Conservation (phyloP, 2,329 filamentous ascomycete species). For the Chrysoporthe deuterocubensis region DNA sequence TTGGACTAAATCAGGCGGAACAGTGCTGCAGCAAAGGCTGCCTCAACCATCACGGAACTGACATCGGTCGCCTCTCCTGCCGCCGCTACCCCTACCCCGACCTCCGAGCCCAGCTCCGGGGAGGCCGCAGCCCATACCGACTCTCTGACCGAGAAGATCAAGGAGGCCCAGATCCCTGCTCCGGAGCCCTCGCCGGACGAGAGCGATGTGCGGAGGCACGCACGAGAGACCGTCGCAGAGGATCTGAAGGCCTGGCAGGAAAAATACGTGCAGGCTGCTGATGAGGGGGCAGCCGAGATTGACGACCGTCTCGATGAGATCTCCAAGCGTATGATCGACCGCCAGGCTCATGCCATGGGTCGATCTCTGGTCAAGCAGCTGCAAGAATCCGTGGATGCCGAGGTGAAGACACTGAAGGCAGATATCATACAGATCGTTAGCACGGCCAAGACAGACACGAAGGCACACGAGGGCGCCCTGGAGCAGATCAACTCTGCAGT, state of each 20-base stretch:
- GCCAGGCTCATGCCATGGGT: slow-evolving; percentile 68
- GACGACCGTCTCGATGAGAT: slow-evolving; percentile 69
- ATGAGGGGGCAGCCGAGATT: slow-evolving; percentile 77
- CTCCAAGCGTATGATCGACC: slow-evolving; percentile 58
- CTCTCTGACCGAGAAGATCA: slow-evolving; percentile 31
- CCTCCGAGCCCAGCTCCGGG: slow-evolving; percentile 30
- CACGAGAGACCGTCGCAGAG: slow-evolving; percentile 70
- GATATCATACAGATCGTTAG: slow-evolving; percentile 66
- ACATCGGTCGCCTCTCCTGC: slow-evolving; percentile 32
- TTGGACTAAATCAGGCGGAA: neutral
- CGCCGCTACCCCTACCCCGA: slow-evolving; percentile 32
- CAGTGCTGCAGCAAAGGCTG: slow-evolving; percentile 37
- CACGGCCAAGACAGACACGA: slow-evolving; percentile 52
- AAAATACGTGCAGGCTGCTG: slow-evolving; percentile 83
- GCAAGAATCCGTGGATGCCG: slow-evolving; percentile 66
- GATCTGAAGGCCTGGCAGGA: slow-evolving; percentile 86
- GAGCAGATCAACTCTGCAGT: slow-evolving; percentile 55
- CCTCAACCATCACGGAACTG: slow-evolving; percentile 45
- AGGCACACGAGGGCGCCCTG: slow-evolving; percentile 41
- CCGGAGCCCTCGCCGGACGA: slow-evolving; percentile 51
- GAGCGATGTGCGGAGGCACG: slow-evolving; percentile 59
- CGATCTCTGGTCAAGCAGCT: slow-evolving; percentile 70
- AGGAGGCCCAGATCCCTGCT: slow-evolving; percentile 43
- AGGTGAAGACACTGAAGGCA: slow-evolving; percentile 68
- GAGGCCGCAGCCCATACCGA: slow-evolving; percentile 31